A percentile compares a stretch with the other conserved stretches of the same genome.
Conservation (phyloP, 2,329 filamentous ascomycete genomes). For the Phialophora macrospora region DNA sequence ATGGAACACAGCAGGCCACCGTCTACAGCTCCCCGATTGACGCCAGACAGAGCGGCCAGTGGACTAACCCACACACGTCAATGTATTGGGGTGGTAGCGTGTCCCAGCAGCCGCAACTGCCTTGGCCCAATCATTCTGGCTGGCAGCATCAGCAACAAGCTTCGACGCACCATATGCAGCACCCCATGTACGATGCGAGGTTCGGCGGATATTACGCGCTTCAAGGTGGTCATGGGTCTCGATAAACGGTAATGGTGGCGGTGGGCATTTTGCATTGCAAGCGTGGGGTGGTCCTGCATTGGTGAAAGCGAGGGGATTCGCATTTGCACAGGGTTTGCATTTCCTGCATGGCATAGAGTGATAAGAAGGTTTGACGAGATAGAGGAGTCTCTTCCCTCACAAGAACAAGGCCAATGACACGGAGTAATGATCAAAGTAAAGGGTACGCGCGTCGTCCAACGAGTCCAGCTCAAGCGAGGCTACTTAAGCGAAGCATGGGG, state of each 20-base stretch:
- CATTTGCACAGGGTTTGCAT: conserved; percentile 6
- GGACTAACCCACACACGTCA: conserved; percentile 18
- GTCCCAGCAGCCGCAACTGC: conserved; percentile 19
- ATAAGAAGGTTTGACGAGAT: background rate
- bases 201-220: conserved; percentile 19
- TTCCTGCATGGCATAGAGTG: conserved; percentile 9
- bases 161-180: conserved; percentile 9
- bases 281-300: conserved; percentile 15
- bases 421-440: background rate
- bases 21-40: conserved; percentile 17
- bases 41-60: conserved; percentile 21
- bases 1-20: conserved; percentile 28
- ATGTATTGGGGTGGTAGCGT: conserved; percentile 7
- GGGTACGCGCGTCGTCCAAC: background rate
- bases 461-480: background rate
- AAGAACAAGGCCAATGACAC: conserved; percentile 1
- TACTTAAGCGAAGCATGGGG: background rate
- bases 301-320: background rate
- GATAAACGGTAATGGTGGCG: background rate
- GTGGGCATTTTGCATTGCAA: conserved; percentile 18
- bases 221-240: background rate
- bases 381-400: background rate
- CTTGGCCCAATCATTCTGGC: conserved; percentile 11
- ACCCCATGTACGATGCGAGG: conserved; percentile 21
- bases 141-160: conserved; percentile 18